phyloP scores from a whole-genome alignment of 202 grass and related monocot species.

The Digitaria exilis region DNA sequence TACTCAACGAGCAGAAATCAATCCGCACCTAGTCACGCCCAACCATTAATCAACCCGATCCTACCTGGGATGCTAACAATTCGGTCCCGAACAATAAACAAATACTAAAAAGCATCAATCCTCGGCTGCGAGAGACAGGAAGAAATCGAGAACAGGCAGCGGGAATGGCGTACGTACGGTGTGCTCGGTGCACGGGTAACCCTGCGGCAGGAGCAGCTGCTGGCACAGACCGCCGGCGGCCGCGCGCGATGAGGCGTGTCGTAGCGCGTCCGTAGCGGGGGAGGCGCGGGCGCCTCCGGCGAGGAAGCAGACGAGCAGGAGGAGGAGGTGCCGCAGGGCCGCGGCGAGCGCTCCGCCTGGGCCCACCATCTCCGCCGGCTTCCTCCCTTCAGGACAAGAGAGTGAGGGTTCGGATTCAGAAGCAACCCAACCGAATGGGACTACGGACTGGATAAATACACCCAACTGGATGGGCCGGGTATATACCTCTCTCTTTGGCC shows the following conservation, averaged over 20 bases:
- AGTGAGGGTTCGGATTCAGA: neutral
- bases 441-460: neutral
- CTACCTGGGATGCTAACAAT: neutral
- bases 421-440: neutral
- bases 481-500: no score
- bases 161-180: conserved; percentile 47
- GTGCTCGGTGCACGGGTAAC: conserved; percentile 85
- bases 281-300: conserved; percentile 17
- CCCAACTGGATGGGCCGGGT: no score
- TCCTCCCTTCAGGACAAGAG: neutral
- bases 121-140: neutral
- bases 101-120: neutral
- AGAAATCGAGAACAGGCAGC: neutral
- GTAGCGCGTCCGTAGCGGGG: conserved; percentile 8
- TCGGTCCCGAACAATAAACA: neutral
- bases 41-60: neutral
- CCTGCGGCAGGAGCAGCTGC: conserved; percentile 63
- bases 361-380: conserved; percentile 8
- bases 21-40: neutral
- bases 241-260: conserved; percentile 30
- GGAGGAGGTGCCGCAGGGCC: conserved; percentile 22
- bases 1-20: neutral
- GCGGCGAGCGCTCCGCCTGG: neutral
- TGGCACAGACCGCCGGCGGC: conserved; percentile 57
- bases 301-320: neutral